Percentiles rank a stretch among this genome's conserved stretches.
phyloP scores from a whole-genome alignment of 2,329 filamentous ascomycete species.

The Elsinoe ampelina region DNA sequence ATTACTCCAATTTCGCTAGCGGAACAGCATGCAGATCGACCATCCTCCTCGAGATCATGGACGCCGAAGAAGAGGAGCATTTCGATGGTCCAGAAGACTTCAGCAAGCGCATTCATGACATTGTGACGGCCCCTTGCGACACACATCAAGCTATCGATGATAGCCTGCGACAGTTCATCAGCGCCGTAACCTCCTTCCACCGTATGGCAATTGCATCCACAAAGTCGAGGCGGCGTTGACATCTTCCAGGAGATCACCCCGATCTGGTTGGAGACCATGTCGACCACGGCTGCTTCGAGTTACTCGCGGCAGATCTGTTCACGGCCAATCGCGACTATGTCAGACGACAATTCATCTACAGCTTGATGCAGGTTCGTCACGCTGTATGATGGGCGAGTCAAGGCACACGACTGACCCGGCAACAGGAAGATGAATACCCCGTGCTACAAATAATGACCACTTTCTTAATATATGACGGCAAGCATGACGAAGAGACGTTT shows the following conservation, averaged over 20 bases:
- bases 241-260: constrained; percentile 49
- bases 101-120: constrained; percentile 53
- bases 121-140: constrained; percentile 50
- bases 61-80: constrained; percentile 55
- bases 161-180: constrained; percentile 72
- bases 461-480: constrained; percentile 80
- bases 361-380: constrained; percentile 56
- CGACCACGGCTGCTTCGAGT: constrained; percentile 66
- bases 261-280: constrained; percentile 70
- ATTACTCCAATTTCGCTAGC: background rate
- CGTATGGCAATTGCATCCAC: too few relatives aligned
- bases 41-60: constrained; percentile 36
- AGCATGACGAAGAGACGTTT: constrained; percentile 66
- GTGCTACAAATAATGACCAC: constrained; percentile 75
- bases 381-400: background rate
- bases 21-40: background rate
- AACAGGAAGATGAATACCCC: constrained; percentile 71
- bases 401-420: constrained; percentile 8
- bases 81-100: constrained; percentile 77
- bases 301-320: constrained; percentile 70
- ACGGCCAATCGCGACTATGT: constrained; percentile 71
- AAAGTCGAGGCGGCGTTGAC: background rate
- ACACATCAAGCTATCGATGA: constrained; percentile 69
- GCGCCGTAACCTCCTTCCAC: constrained; percentile 65
- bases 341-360: constrained; percentile 84